A percentile compares a stretch with the other conserved stretches of the same genome.
These are phyloP conservation scores for Cyberlindnera veronae DNA, from an alignment of 805 yeast genomes.

Conservation along the genomic window DNA sequence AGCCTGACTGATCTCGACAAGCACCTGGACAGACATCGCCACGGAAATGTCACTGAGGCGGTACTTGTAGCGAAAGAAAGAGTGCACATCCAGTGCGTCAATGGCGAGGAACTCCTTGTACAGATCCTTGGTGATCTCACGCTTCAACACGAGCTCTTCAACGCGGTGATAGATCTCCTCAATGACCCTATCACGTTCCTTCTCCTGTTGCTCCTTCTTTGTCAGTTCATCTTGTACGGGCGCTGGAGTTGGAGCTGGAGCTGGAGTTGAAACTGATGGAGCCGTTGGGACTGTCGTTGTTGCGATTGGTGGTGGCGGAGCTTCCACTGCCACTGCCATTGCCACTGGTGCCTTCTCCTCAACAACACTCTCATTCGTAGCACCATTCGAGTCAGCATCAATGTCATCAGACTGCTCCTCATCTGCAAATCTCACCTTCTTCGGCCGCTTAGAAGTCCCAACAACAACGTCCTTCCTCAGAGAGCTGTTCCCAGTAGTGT, in stretches of 20 bases:
- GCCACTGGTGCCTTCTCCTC: background rate
- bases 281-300: background rate
- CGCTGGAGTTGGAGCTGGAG: background rate
- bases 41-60: conserved; percentile 10
- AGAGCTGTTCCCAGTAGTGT: no score
- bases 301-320: background rate
- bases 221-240: background rate
- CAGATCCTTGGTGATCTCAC: conserved; percentile 3
- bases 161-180: conserved; percentile 13
- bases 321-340: background rate
- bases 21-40: conserved; percentile 13
- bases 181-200: conserved; percentile 6
- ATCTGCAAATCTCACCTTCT: conserved; percentile 8
- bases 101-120: conserved; percentile 13
- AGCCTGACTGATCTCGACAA: conserved; percentile 11
- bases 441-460: conserved; percentile 2
- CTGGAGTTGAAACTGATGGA: background rate
- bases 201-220: conserved; percentile 2
- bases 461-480: background rate
- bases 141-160: conserved; percentile 4
- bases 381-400: background rate
- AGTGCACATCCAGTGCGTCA: conserved; percentile 12
- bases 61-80: conserved; percentile 14
- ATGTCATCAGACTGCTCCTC: background rate
- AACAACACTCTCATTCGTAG: background rate